phyloP scores from a whole-genome alignment of 352 stramenopile genomes.

The Thalassiosira mediterranea region DNA sequence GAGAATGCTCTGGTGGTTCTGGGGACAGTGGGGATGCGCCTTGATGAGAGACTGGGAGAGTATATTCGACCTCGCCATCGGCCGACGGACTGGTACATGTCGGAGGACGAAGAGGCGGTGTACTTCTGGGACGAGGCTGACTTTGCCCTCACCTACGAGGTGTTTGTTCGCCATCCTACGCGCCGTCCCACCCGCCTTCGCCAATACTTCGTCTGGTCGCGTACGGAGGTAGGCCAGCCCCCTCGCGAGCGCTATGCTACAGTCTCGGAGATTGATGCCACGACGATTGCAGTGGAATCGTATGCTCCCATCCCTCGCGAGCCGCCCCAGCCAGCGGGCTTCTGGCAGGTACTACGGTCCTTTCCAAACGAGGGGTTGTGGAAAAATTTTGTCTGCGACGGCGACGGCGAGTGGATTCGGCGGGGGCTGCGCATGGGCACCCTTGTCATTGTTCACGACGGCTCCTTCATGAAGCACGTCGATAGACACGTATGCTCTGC shows the following conservation, averaged over 20 bases:
- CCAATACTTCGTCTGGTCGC: too few relatives aligned
- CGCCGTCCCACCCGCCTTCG: background rate
- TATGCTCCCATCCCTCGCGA: too few relatives aligned
- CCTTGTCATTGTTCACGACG: background rate
- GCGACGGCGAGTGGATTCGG: constrained; percentile 8
- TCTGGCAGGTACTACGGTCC: background rate
- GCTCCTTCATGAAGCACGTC: background rate
- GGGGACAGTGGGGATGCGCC: background rate
- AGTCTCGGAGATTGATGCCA: too few relatives aligned
- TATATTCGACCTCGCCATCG: background rate
- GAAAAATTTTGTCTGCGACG: background rate
- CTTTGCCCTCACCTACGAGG: too few relatives aligned
- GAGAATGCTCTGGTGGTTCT: background rate
- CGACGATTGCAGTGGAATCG: too few relatives aligned
- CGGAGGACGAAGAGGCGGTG: background rate
- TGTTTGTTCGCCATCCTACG: background rate
- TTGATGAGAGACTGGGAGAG: background rate
- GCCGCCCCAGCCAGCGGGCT: too few relatives aligned
- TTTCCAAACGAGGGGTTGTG: constrained; percentile 3
- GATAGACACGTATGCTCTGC: background rate
- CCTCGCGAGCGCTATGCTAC: too few relatives aligned
- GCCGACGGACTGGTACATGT: background rate
- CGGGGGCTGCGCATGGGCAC: background rate
- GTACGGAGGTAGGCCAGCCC: too few relatives aligned
- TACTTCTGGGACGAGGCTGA: background rate